These are phyloP conservation scores for Conidiobolus incongruus DNA, from an alignment of 371 early-diverging fungal species.

Conservation along the genomic window DNA sequence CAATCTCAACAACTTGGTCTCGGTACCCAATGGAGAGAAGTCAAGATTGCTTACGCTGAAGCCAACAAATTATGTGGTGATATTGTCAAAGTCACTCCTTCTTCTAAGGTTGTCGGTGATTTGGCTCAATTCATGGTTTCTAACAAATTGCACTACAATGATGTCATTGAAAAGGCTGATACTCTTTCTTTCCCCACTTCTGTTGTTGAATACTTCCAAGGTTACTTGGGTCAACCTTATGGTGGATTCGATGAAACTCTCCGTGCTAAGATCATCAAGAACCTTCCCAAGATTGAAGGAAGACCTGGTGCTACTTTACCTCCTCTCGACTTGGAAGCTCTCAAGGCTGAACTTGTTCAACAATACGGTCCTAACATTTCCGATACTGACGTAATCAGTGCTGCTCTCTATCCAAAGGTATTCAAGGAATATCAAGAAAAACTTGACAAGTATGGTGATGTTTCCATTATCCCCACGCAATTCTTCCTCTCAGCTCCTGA, in stretches of 20 bases:
- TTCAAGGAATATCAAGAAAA: slow-evolving; percentile 68
- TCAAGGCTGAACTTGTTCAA: slow-evolving; percentile 45
- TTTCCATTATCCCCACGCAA: slow-evolving; percentile 69
- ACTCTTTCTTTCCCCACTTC: slow-evolving; percentile 75
- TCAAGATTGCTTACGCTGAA: slow-evolving; percentile 72
- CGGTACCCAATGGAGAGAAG: slow-evolving; percentile 78
- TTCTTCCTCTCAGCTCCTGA: slow-evolving; percentile 72
- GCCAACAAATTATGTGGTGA: slow-evolving; percentile 86
- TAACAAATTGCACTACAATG: slow-evolving; percentile 45
- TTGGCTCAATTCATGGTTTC: slow-evolving; percentile 93
- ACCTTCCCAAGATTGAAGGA: slow-evolving; percentile 48
- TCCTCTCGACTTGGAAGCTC: slow-evolving; percentile 47
- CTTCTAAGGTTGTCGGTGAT: slow-evolving; percentile 92
- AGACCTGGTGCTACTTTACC: slow-evolving; percentile 68
- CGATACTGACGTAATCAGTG: slow-evolving; percentile 64
- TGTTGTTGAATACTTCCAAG: slow-evolving; percentile 90
- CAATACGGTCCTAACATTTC: slow-evolving; percentile 52
- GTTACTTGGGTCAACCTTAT: slow-evolving; percentile 78
- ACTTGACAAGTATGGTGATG: slow-evolving; percentile 54
- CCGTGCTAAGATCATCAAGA: slow-evolving; percentile 54
- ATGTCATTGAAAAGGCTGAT: slow-evolving; percentile 48
- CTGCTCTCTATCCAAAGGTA: slow-evolving; percentile 83
- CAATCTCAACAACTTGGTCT: slow-evolving; percentile 81
- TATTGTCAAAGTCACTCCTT: slow-evolving; percentile 91
- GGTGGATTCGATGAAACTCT: slow-evolving; percentile 88